These are phyloP conservation scores for Hypericum perforatum DNA, from an alignment of 345 rosid genomes.

Conservation along the genomic window DNA sequence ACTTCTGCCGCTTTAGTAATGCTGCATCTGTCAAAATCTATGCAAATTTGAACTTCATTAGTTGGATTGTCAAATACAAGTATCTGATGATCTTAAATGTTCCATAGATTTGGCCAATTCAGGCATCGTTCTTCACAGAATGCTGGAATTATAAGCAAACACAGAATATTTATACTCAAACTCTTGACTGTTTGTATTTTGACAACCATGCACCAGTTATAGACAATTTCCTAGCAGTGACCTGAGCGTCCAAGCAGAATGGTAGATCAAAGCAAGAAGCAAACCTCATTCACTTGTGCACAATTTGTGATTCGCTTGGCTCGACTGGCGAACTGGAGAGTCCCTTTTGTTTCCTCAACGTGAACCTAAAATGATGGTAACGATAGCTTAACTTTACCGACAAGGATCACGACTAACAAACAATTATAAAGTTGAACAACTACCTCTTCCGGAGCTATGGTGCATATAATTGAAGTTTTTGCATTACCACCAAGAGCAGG, in stretches of 20 bases:
- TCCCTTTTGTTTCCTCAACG: slow-evolving; percentile 91
- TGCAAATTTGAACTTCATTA: slow-evolving; percentile 19
- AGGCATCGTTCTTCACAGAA: no score
- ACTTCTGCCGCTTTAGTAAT: slow-evolving; percentile 74
- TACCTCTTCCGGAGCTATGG: slow-evolving; percentile 98
- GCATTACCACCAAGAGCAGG: slow-evolving; percentile 98
- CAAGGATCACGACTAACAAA: not conserved
- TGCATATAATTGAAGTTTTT: slow-evolving; percentile 92
- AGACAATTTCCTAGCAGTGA: no score
- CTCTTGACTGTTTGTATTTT: no score
- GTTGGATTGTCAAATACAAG: slow-evolving; percentile 11
- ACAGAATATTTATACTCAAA: no score
- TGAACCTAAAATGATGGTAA: slow-evolving; percentile 43
- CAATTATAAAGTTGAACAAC: not conserved
- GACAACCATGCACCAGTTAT: no score
- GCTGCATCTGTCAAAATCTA: slow-evolving; percentile 96
- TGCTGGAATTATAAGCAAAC: no score
- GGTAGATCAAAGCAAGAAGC: slow-evolving; percentile 10
- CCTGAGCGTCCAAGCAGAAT: not conserved
- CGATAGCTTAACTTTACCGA: slow-evolving; percentile 3
- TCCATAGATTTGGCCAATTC: no score
- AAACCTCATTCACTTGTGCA: slow-evolving; percentile 94
- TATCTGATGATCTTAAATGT: no score
- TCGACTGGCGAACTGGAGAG: slow-evolving; percentile 92
- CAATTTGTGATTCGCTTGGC: slow-evolving; percentile 91